phyloP scores from a whole-genome alignment of 306 rosid genomes.

The Psophocarpus tetragonolobus region DNA sequence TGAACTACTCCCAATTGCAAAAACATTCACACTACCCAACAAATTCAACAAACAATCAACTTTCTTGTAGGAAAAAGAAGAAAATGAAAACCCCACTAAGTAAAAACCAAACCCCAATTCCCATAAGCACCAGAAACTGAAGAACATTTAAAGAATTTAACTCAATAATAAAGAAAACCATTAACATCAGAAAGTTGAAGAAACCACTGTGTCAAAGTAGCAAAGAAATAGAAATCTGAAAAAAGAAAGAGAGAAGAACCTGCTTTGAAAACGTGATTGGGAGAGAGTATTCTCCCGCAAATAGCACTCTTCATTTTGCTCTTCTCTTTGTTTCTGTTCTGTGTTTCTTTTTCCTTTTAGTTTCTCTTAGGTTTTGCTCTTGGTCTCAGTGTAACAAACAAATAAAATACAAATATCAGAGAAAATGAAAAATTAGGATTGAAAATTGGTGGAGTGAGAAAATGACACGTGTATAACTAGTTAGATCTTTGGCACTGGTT shows the following conservation, averaged over 20 bases:
- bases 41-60: not conserved
- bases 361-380: not conserved
- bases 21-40: not conserved
- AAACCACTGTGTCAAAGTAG: not conserved
- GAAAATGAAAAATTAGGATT: not conserved
- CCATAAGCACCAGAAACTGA: not conserved
- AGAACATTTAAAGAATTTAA: not conserved
- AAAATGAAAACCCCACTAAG: not conserved
- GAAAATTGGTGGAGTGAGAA: not conserved
- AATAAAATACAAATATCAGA: no score
- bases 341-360: not conserved
- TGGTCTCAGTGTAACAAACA: not conserved
- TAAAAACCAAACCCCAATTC: not conserved
- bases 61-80: not conserved
- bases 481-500: not conserved
- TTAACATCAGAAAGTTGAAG: not conserved
- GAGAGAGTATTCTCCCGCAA: conserved; percentile 68
- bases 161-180: not conserved
- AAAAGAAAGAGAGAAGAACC: conserved; percentile 37
- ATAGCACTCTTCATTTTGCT: conserved; percentile 67
- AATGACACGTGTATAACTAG: conserved; percentile 11
- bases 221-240: not conserved
- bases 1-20: conserved; percentile 6
- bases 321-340: not conserved
- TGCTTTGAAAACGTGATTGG: conserved; percentile 60